Evolutionary conservation across 306 rosid genomes (phyloP).

Genomic region (Cucurbita argyrosperma): DNA sequence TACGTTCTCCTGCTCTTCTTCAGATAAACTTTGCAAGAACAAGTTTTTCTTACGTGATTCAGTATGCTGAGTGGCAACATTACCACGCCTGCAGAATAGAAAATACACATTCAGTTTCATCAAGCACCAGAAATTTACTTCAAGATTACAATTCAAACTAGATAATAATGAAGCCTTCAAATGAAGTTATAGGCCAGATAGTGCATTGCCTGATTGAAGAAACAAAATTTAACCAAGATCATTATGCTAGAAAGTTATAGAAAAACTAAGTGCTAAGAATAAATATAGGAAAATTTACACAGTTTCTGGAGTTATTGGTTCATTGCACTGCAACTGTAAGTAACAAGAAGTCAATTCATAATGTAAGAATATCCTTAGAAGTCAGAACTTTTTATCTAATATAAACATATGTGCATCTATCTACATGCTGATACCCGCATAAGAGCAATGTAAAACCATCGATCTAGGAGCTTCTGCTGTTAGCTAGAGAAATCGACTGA

Average conservation of each 20-base stretch:
- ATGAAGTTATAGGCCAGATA: neutral
- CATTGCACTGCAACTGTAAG: neutral
- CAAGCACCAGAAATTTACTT: neutral
- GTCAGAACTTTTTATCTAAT: neutral
- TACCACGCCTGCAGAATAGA: conserved; percentile 58
- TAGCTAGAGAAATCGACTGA: neutral
- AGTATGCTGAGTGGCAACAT: conserved; percentile 44
- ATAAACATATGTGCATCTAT: neutral
- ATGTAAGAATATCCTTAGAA: neutral
- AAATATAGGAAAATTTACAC: neutral
- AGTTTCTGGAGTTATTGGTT: neutral
- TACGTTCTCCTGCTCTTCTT: conserved; percentile 33
- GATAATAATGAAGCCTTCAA: neutral
- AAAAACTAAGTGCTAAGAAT: neutral
- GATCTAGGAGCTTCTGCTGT: neutral
- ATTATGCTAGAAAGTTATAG: neutral
- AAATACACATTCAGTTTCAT: neutral
- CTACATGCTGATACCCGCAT: neutral
- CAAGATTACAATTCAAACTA: neutral
- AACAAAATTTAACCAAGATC: neutral
- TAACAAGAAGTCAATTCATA: neutral
- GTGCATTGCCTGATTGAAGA: neutral
- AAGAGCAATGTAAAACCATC: neutral
- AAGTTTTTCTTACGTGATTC: conserved; percentile 43
- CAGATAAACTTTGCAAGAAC: conserved; percentile 61